phyloP scores from a whole-genome alignment of 352 stramenopile species.

The Phytophthora idaei region DNA sequence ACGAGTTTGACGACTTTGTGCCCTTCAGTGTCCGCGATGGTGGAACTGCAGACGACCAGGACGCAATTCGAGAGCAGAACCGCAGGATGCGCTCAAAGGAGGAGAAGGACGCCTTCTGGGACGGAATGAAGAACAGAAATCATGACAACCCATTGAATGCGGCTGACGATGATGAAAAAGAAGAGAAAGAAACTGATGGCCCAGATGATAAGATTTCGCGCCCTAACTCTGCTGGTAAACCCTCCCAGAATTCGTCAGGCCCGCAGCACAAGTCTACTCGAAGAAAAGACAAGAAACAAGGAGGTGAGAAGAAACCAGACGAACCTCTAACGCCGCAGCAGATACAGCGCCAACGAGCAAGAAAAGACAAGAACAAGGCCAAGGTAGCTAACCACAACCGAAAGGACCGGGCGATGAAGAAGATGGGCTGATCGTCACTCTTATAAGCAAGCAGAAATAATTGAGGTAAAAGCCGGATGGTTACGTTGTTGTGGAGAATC shows the following conservation, averaged over 20 bases:
- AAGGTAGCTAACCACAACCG: slow-evolving; percentile 84
- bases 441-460: too few relatives aligned
- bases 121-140: slow-evolving; percentile 73
- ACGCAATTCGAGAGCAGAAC: slow-evolving; percentile 62
- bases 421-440: slow-evolving; percentile 52
- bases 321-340: slow-evolving; percentile 43
- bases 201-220: slow-evolving; percentile 13
- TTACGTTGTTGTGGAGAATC: too few relatives aligned
- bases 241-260: slow-evolving; percentile 6
- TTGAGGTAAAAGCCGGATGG: too few relatives aligned
- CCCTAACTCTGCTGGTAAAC: neutral
- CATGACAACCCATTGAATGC: slow-evolving; percentile 27
- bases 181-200: slow-evolving; percentile 23
- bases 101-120: slow-evolving; percentile 71
- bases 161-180: slow-evolving; percentile 28
- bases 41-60: slow-evolving; percentile 50
- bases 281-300: slow-evolving; percentile 38
- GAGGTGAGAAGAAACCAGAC: slow-evolving; percentile 24
- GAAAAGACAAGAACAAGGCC: slow-evolving; percentile 79
- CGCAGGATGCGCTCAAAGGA: slow-evolving; percentile 55
- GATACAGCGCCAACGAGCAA: slow-evolving; percentile 46
- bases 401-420: slow-evolving; percentile 85
- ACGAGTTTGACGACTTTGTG: slow-evolving; percentile 86
- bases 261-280: slow-evolving; percentile 24
- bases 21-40: slow-evolving; percentile 60